Evolutionary conservation across 164 flowering plant genomes (phyloP), one percentile per base, ranked within the genome.

Genomic region (Magnolia kwangsiensis): DNA sequence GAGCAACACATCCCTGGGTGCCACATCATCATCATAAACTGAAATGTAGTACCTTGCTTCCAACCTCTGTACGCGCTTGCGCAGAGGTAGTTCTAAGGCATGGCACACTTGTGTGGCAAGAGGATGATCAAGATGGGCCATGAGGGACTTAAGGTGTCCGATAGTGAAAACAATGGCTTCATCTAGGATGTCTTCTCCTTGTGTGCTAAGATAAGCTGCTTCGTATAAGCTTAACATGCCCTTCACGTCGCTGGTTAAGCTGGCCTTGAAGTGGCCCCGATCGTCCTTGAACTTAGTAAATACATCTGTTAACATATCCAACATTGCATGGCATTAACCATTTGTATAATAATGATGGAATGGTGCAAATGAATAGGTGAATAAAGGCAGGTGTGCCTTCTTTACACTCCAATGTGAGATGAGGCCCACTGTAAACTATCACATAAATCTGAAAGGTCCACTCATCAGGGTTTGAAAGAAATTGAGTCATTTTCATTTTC

Each of bases 201-300:
- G 87, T 0, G 84, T 67, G 18, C 84, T 51, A 0, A 86, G 49
- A 72, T 85, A 78, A 50, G 90, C 6, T 1, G 92, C 89, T 70
- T 90, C 91, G 63, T 87, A 88, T 71, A 90, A 78, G 71, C 87
- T 78, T n/a, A 90, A 55, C 82, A 90, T 19, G 8, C 90, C 88
- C 71, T 21, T 27, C 0, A 71, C 78, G 76, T 90, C 87, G 1
- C 19, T 51, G 0, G 19, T 21, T 5, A 85, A 63, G 1, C 78
- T 58, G 69, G 73, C 85, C 31, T 77, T 78, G 59, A 72, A 77
- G 50, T 66, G 65, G 11, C 59, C 75, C 13, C 29, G 8, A 2
- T 72, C 65, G n/a, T 77, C 74, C 1, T 13, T 31, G 20, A 73
- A 73, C 67, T 63, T 61, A 1, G 19, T 73, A 51, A 73, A 73